Evolutionary conservation across 345 rosid species (phyloP).

Genomic region (Moricandia moricandioides): DNA sequence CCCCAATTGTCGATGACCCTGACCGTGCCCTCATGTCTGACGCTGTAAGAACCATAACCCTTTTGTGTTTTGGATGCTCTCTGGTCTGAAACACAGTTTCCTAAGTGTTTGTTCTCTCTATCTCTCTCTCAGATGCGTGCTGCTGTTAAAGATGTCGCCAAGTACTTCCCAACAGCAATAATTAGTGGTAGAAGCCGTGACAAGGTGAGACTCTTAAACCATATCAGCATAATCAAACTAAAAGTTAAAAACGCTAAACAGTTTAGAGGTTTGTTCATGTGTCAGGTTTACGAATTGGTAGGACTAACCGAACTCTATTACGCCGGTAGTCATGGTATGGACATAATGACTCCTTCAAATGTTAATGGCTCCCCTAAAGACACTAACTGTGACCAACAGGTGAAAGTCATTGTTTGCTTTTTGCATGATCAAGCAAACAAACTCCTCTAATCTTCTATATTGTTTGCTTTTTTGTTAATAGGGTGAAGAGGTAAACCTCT

Average conservation of each 20-base stretch:
- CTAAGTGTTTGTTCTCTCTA: neutral
- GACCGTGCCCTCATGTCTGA: conserved; percentile 82
- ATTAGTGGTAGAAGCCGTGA: conserved; percentile 95
- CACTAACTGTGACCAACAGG: conserved; percentile 55
- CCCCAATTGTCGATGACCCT: conserved; percentile 95
- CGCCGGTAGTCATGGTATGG: conserved; percentile 99
- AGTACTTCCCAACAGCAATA: conserved; percentile 84
- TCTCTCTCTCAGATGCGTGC: conserved; percentile 66
- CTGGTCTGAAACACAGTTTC: neutral
- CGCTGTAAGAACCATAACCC: conserved; percentile 46
- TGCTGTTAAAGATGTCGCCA: conserved; percentile 71
- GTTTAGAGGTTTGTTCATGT: neutral
- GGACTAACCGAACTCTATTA: conserved; percentile 88
- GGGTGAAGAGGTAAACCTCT: conserved; percentile 78
- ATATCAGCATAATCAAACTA: neutral
- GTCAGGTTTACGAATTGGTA: conserved; percentile 78
- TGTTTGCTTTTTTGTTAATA: conserved; percentile 10
- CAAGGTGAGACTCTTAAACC: conserved; percentile 45
- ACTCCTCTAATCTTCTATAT: neutral
- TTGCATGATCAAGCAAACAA: neutral
- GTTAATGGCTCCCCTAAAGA: conserved; percentile 25
- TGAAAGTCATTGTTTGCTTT: conserved; percentile 4
- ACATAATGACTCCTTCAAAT: conserved; percentile 60
- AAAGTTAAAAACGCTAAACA: neutral
- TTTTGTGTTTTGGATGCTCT: conserved; percentile 19